Evolutionary conservation across 441 rosid species (phyloP).

Genomic region (Aleurites moluccanus): DNA sequence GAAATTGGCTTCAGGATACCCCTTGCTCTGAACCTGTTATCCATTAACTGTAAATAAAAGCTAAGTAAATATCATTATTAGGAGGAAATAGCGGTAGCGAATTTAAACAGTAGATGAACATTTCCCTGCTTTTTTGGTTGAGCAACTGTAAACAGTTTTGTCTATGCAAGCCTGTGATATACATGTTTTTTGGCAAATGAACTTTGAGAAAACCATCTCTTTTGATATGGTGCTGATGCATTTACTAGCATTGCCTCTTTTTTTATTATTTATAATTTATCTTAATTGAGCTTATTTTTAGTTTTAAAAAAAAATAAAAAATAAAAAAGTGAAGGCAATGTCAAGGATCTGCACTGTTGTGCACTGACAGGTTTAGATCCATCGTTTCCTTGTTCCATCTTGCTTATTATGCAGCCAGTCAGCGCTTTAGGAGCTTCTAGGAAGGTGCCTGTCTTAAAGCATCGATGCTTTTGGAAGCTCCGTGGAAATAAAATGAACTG

Average conservation of each 20-base stretch:
- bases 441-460: too few species aligned
- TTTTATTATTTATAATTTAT: neutral
- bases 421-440: too few species aligned
- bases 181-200: neutral
- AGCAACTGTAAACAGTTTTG: neutral
- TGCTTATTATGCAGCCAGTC: too few species aligned
- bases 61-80: neutral
- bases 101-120: neutral
- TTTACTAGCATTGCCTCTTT: neutral
- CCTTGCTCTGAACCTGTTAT: constrained; percentile 1
- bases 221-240: neutral
- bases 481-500: too few species aligned
- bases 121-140: neutral
- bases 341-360: neutral
- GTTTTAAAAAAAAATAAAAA: neutral
- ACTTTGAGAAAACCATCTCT: neutral
- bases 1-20: constrained; percentile 13
- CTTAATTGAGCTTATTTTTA: neutral
- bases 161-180: neutral
- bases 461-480: too few species aligned
- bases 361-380: too few species aligned
- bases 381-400: too few species aligned
- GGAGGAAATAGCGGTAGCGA: neutral
- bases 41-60: neutral
- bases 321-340: neutral